These are phyloP conservation scores for Davidsoniella eucalypti DNA, from an alignment of 2,329 filamentous ascomycete species.

Conservation along the genomic window DNA sequence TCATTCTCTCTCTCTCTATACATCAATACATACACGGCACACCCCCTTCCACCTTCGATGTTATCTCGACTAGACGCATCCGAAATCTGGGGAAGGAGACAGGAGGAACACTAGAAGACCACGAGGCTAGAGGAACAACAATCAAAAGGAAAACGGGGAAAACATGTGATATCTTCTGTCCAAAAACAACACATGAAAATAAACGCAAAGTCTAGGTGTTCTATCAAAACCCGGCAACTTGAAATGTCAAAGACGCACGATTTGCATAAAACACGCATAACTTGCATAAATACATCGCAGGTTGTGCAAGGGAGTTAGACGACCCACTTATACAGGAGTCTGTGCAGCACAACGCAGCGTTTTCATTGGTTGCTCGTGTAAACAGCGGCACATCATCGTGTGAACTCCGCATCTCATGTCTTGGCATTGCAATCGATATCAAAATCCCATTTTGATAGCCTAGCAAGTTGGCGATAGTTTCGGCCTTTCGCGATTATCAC, in stretches of 20 bases:
- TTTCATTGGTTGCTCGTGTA: constrained; percentile 1
- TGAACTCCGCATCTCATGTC: background rate
- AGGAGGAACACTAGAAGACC: too few species aligned
- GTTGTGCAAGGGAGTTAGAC: background rate
- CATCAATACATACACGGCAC: too few species aligned
- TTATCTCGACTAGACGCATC: too few species aligned
- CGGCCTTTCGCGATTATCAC: background rate
- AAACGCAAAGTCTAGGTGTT: too few species aligned
- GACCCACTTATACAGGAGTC: background rate
- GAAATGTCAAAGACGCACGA: background rate
- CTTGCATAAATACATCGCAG: background rate
- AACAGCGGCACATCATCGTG: background rate
- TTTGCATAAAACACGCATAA: background rate
- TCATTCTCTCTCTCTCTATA: too few species aligned
- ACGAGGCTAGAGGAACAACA: too few species aligned
- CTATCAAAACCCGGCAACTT: too few species aligned
- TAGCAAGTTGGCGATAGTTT: background rate
- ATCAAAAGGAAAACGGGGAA: too few species aligned
- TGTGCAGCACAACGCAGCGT: background rate
- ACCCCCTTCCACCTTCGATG: too few species aligned
- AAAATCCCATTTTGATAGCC: background rate
- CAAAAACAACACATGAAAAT: too few species aligned
- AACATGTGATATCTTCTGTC: too few species aligned
- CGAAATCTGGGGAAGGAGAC: too few species aligned
- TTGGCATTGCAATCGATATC: background rate